These are phyloP conservation scores for Oryza coarctata DNA, from an alignment of 176 grass and related monocot species.

Conservation along the genomic window DNA sequence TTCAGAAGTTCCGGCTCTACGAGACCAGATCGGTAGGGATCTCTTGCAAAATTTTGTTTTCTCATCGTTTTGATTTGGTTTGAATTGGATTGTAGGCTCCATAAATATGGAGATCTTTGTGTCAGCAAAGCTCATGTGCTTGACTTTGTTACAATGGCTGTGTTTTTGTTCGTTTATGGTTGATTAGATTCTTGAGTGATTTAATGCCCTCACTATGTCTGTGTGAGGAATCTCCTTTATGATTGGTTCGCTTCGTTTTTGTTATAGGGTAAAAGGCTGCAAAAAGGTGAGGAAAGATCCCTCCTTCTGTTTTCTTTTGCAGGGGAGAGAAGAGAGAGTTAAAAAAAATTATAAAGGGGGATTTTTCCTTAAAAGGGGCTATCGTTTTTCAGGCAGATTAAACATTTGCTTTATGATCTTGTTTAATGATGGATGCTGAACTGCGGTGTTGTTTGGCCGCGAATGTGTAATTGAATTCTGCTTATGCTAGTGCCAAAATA, in stretches of 20 bases:
- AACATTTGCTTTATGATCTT: constrained; percentile 7
- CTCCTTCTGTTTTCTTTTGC: constrained; percentile 47
- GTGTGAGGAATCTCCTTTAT: constrained; percentile 11
- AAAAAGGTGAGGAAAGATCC: constrained; percentile 30
- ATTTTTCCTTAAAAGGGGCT: neutral
- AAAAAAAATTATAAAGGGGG: neutral
- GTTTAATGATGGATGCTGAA: neutral
- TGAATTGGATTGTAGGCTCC: neutral
- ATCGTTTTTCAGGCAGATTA: constrained; percentile 17
- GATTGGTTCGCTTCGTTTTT: constrained; percentile 31
- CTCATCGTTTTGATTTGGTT: neutral
- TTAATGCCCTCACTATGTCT: constrained; percentile 26
- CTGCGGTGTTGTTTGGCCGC: neutral
- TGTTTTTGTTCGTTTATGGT: neutral
- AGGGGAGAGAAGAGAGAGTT: constrained; percentile 11
- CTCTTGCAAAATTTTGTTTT: neutral
- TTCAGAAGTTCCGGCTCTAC: constrained; percentile 94
- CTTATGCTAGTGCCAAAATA: constrained; percentile 15
- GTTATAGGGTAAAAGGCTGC: constrained; percentile 35
- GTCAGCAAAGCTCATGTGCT: neutral
- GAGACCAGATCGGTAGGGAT: constrained; percentile 88
- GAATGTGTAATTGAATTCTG: constrained; percentile 21
- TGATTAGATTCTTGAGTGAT: constrained; percentile 29
- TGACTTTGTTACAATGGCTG: neutral
- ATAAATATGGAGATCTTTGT: constrained; percentile 21